phyloP scores from a whole-genome alignment of 352 stramenopile species.

The Globisporangium splendens region DNA sequence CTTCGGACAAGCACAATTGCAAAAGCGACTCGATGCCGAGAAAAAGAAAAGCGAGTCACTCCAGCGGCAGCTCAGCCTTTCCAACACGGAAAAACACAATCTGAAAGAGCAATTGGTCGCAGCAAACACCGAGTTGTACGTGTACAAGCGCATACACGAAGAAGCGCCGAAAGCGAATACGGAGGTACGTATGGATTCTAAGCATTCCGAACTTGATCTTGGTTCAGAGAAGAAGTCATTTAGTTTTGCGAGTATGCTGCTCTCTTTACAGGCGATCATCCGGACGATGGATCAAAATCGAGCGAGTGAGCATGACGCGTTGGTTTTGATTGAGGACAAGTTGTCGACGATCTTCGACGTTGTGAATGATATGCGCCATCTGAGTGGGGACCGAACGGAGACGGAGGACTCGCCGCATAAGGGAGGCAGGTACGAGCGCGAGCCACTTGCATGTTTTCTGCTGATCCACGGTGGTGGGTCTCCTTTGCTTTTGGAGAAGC shows the following conservation, averaged over 20 bases:
- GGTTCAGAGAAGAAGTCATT: background rate
- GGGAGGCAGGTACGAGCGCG: conserved; percentile 41
- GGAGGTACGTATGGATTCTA: background rate
- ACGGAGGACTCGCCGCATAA: conserved; percentile 49
- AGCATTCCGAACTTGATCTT: too few relatives aligned
- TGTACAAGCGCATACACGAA: conserved; percentile 18
- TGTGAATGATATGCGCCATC: conserved; percentile 51
- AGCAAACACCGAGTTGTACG: conserved; percentile 42
- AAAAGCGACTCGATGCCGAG: conserved; percentile 17
- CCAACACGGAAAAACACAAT: conserved; percentile 26
- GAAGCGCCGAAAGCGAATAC: conserved; percentile 1
- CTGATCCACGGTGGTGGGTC: conserved; percentile 1
- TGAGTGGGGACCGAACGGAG: conserved; percentile 44
- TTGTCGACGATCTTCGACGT: conserved; percentile 59
- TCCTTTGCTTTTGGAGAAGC: background rate
- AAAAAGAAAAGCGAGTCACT: conserved; percentile 27
- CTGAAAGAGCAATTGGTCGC: conserved; percentile 42
- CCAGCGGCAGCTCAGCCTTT: conserved; percentile 23
- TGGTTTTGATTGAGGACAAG: conserved; percentile 47
- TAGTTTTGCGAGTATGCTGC: too few relatives aligned
- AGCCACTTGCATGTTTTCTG: conserved; percentile 10
- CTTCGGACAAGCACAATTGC: conserved; percentile 9
- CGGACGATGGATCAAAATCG: conserved; percentile 36
- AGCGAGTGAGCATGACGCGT: conserved; percentile 23
- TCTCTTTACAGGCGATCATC: conserved; percentile 11